Percentiles rank a stretch among this genome's conserved stretches.
These are phyloP conservation scores for Acanthamoeba healyi DNA, from an alignment of 208 protist genomes.

Conservation along the genomic window DNA sequence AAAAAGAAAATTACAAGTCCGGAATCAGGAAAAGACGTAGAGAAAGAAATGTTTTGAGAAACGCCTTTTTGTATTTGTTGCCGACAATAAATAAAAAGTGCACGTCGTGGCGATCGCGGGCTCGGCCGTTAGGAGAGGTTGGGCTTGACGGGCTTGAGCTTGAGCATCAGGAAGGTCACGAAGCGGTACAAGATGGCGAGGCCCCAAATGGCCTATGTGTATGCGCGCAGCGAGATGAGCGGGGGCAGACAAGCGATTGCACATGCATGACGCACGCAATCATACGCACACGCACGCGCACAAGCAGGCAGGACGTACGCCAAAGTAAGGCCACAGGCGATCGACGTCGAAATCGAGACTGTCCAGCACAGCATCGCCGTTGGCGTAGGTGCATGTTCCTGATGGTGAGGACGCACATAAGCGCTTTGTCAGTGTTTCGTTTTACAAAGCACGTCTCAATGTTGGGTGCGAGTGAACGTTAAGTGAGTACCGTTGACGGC, in stretches of 20 bases:
- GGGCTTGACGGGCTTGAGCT: slow-evolving; percentile 27
- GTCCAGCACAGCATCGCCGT: background rate
- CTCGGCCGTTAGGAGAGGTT: background rate
- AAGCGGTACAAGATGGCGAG: background rate
- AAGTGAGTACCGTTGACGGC: slow-evolving; percentile 8
- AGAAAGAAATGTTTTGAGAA: background rate
- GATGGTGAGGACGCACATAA: background rate
- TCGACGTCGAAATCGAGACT: background rate
- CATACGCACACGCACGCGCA: too few species aligned
- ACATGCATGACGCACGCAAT: background rate
- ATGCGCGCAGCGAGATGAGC: background rate
- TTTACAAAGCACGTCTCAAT: too few species aligned
- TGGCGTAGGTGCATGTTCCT: background rate
- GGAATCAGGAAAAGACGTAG: background rate
- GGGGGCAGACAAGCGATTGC: too few species aligned
- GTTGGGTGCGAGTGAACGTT: background rate
- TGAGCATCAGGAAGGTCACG: slow-evolving; percentile 20
- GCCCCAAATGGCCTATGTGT: background rate
- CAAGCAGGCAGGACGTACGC: background rate
- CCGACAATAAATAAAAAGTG: background rate
- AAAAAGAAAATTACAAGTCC: slow-evolving; percentile 10
- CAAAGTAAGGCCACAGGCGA: slow-evolving; percentile 31
- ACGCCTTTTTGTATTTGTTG: background rate
- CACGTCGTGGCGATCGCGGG: background rate
- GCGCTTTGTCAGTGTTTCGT: background rate